These are phyloP conservation scores for Plasmodium berghei DNA, from an alignment of 169 alveolate species.

Conservation along the genomic window DNA sequence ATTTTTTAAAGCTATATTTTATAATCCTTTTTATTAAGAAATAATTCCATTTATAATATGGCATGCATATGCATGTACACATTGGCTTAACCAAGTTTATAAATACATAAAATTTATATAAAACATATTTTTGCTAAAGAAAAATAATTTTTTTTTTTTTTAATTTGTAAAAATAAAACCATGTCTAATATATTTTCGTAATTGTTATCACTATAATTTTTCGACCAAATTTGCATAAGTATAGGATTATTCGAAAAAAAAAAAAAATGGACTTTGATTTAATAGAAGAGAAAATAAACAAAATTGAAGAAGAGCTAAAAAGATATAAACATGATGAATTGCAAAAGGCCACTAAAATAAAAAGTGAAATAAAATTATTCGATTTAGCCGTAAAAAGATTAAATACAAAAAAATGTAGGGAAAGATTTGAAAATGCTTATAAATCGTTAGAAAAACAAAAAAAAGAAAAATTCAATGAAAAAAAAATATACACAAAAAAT, in stretches of 20 bases:
- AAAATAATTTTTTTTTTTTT: no score
- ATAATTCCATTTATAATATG: no score
- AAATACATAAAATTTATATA: no score
- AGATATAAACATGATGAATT: slow-evolving; percentile 15
- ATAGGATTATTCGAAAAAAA: not conserved
- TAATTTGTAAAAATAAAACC: no score
- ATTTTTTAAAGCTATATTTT: no score
- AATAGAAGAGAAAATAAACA: slow-evolving; percentile 43
- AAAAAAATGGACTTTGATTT: slow-evolving; percentile 34
- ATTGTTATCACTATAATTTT: no score
- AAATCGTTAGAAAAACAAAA: slow-evolving; percentile 41
- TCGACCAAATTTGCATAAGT: no score
- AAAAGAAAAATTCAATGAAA: slow-evolving; percentile 25
- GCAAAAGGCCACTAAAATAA: slow-evolving; percentile 23
- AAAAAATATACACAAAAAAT: slow-evolving; percentile 24
- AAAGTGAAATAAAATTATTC: slow-evolving; percentile 24
- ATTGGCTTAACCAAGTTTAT: no score
- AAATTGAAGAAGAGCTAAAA: slow-evolving; percentile 35
- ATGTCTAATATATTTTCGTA: no score
- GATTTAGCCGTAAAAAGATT: slow-evolving; percentile 21
- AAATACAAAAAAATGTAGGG: slow-evolving; percentile 12
- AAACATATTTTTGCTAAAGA: no score
- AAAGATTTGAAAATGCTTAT: slow-evolving; percentile 7
- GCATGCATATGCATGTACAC: no score
- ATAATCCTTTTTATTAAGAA: no score